phyloP scores from a whole-genome alignment of 2,329 filamentous ascomycete species.

The Colletotrichum australisinense region DNA sequence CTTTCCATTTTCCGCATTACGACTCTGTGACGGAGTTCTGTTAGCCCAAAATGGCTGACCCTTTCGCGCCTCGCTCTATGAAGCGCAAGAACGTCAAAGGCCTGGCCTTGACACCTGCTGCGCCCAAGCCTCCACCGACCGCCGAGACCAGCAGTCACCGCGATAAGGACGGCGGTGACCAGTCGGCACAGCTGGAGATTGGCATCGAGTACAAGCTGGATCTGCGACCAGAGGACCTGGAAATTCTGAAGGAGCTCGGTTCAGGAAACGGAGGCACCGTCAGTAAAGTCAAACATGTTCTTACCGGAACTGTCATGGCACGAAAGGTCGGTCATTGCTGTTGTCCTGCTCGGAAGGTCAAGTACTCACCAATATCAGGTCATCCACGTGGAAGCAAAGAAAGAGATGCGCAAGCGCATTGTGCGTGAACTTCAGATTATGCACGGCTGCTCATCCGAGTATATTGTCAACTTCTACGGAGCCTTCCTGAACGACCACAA shows the following conservation, averaged over 20 bases:
- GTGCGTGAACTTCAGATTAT: slow-evolving; percentile 98
- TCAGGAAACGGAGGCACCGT: slow-evolving; percentile 98
- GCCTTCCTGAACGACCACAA: slow-evolving; percentile 97
- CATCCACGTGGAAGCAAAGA: slow-evolving; percentile 98
- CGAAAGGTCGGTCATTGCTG: slow-evolving; percentile 76
- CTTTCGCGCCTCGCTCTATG: slow-evolving; percentile 81
- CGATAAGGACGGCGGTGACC: slow-evolving; percentile 67
- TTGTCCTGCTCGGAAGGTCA: background rate
- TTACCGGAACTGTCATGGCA: slow-evolving; percentile 96
- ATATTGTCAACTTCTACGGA: slow-evolving; percentile 98
- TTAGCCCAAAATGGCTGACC: slow-evolving; percentile 65
- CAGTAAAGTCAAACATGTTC: slow-evolving; percentile 96
- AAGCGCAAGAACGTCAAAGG: slow-evolving; percentile 99
- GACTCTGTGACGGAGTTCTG: background rate
- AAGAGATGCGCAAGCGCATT: slow-evolving; percentile 95
- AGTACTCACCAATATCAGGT: slow-evolving; percentile 67
- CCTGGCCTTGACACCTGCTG: slow-evolving; percentile 84
- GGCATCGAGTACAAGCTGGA: slow-evolving; percentile 97
- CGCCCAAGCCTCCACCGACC: slow-evolving; percentile 77
- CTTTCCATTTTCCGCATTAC: background rate
- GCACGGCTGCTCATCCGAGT: slow-evolving; percentile 96
- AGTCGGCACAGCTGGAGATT: slow-evolving; percentile 84
- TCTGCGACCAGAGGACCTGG: slow-evolving; percentile 88
- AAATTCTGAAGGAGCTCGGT: slow-evolving; percentile 93
- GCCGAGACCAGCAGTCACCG: slow-evolving; percentile 77